A percentile compares a stretch with the other conserved stretches of the same genome.
These are phyloP conservation scores for Penicillium lagena DNA, from an alignment of 495 filamentous ascomycete genomes.

Conservation along the genomic window DNA sequence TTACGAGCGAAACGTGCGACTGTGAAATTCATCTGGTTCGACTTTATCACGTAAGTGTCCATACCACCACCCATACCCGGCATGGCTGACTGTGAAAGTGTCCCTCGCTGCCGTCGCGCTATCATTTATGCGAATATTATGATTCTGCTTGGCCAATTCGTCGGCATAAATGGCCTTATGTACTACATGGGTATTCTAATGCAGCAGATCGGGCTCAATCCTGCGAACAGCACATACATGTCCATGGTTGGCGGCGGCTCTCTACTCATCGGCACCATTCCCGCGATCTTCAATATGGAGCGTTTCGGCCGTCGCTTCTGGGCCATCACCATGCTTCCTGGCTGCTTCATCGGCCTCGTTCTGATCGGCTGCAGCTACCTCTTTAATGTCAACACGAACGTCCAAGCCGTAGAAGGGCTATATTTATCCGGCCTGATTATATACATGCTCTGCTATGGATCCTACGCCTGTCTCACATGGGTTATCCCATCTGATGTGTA, in stretches of 20 bases:
- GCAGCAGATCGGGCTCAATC: constrained; percentile 49
- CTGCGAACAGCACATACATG: constrained; percentile 49
- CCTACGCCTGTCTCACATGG: constrained; percentile 58
- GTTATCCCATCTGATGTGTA: constrained; percentile 55
- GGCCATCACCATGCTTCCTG: constrained; percentile 54
- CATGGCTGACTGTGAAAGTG: no score
- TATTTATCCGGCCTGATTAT: constrained; percentile 53
- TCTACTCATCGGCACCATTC: constrained; percentile 49
- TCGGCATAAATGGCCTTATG: constrained; percentile 56
- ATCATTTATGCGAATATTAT: constrained; percentile 57
- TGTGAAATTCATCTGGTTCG: constrained; percentile 49
- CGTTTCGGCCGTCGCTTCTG: constrained; percentile 53
- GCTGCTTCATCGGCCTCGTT: constrained; percentile 53
- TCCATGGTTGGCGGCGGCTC: constrained; percentile 56
- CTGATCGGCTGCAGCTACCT: constrained; percentile 51
- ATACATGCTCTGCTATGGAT: constrained; percentile 58
- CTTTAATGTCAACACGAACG: constrained; percentile 30
- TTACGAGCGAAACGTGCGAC: constrained; percentile 15
- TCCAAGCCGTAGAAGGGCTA: constrained; percentile 36
- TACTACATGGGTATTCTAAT: constrained; percentile 58
- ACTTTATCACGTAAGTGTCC: constrained; percentile 51
- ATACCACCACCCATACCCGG: no score
- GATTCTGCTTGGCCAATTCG: constrained; percentile 57
- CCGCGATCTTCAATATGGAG: constrained; percentile 56
- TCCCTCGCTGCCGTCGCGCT: constrained; percentile 45